These are phyloP conservation scores for Coemansia sp. DNA, from an alignment of 192 early-diverging fungal genomes.

Conservation along the genomic window DNA sequence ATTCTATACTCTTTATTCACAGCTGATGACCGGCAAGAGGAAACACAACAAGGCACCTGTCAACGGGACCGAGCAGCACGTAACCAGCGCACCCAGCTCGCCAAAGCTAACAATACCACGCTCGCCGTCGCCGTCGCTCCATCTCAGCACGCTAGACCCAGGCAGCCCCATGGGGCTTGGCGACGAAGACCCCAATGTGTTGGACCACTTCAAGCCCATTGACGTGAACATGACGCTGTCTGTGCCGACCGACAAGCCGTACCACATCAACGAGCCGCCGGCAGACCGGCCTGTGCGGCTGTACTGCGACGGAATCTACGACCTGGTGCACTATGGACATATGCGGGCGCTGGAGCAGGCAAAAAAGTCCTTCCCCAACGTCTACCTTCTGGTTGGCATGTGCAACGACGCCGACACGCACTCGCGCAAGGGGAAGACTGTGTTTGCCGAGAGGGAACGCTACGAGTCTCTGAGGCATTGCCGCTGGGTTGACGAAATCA, in stretches of 20 bases:
- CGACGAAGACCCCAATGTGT: slow-evolving; percentile 46
- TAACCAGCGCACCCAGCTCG: slow-evolving; percentile 34
- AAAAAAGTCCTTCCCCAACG: slow-evolving; percentile 76
- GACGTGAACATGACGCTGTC: slow-evolving; percentile 44
- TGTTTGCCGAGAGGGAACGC: slow-evolving; percentile 76
- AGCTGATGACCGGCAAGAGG: slow-evolving; percentile 20
- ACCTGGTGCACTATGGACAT: slow-evolving; percentile 84
- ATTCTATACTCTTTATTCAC: not conserved
- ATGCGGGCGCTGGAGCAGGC: slow-evolving; percentile 81
- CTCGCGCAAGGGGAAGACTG: slow-evolving; percentile 77
- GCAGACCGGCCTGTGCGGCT: slow-evolving; percentile 73
- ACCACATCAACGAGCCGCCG: slow-evolving; percentile 67
- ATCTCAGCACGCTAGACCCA: slow-evolving; percentile 23
- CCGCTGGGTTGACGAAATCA: slow-evolving; percentile 83
- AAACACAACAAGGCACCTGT: slow-evolving; percentile 8
- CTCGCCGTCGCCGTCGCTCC: slow-evolving; percentile 30
- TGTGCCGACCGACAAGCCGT: slow-evolving; percentile 48
- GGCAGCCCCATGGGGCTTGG: slow-evolving; percentile 53
- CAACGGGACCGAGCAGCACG: slow-evolving; percentile 14
- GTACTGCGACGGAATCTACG: slow-evolving; percentile 88
- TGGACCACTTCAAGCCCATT: slow-evolving; percentile 38
- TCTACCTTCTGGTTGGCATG: slow-evolving; percentile 77
- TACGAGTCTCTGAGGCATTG: slow-evolving; percentile 81
- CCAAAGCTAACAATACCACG: slow-evolving; percentile 36
- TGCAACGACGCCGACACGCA: slow-evolving; percentile 79